Evolutionary conservation across 1,284 basidiomycete genomes (phyloP), one percentile per base, ranked within the genome.

Genomic region (Ganoderma resinaceum): DNA sequence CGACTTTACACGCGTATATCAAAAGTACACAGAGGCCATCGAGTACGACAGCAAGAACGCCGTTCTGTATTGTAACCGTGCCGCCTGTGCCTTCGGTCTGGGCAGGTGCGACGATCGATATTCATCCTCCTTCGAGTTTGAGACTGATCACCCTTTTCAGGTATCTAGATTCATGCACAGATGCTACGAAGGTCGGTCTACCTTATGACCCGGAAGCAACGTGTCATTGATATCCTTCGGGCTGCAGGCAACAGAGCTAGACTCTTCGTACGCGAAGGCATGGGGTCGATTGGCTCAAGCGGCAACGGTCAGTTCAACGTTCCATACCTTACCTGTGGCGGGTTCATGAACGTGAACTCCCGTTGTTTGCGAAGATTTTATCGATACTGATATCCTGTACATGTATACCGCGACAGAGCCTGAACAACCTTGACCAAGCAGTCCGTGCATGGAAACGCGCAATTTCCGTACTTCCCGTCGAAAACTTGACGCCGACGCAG

Each of bases 21-120:
- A 69, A 8, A 81, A 82, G 67, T 83, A 80, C 68, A 74, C 78
- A 1, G 73, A 77, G 29, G 82, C 82, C 8, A 77, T 84, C 59
- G 68, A 74, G 12, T 23, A 73, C 11, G 78, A 79, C 62, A 70
- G 66, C 12, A 62, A 76, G 8, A 82, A 81, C 66, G 77, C 80
- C 0, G 71, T 81, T 8, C 70, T 82, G 12, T 82, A 80, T 62
- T 77, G 78, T 3, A 83, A 83, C 68, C 75, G 83, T n/a, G 77
- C 79, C 3, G 81, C 82, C 2, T 82, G 80, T 59, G 71, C 73
- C 33, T 68, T 77, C 14, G 69, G 67, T 9, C 40, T 76, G 35
- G 66, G 66, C 42, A 71, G 68, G 77, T 77, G 46, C 52, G 73
- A 58, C 14, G 14, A 18, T 31, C 20, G 7, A n/a, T n/a, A 16